phyloP scores from a whole-genome alignment of 2,329 filamentous ascomycete species.

The Grosmannia serpens region DNA sequence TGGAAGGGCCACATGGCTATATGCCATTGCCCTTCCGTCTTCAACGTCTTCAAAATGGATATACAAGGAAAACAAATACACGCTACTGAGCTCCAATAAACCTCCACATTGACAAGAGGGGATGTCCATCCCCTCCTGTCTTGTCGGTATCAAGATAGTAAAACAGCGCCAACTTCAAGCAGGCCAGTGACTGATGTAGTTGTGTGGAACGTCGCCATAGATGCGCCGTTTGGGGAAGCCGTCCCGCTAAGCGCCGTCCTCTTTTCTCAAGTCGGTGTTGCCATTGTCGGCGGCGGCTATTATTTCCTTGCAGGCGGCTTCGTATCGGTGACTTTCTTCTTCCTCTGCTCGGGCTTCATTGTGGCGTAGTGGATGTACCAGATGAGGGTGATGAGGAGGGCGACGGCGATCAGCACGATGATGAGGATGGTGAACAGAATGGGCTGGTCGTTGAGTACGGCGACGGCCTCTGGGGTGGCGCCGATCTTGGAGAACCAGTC shows the following conservation, averaged over 20 bases:
- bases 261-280: not conserved
- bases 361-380: slow-evolving; percentile 51
- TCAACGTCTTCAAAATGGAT: not conserved
- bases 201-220: no score
- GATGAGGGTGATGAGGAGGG: slow-evolving; percentile 33
- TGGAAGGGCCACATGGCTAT: no score
- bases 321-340: slow-evolving; percentile 36
- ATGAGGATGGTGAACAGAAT: slow-evolving; percentile 46
- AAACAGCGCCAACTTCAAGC: no score
- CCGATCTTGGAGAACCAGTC: slow-evolving; percentile 45
- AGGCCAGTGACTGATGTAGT: no score
- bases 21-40: no score
- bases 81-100: not conserved
- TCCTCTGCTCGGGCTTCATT: slow-evolving; percentile 48
- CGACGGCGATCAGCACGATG: slow-evolving; percentile 38
- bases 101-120: not conserved
- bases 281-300: not conserved
- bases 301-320: slow-evolving; percentile 14
- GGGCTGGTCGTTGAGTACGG: slow-evolving; percentile 49
- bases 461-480: slow-evolving; percentile 46
- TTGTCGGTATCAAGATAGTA: not conserved
- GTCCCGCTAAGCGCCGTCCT: not conserved
- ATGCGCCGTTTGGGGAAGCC: no score
- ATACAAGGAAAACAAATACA: not conserved
- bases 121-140: not conserved